Percentiles rank a stretch among this genome's conserved stretches.
These are phyloP conservation scores for Solanum virginianum DNA, from an alignment of 257 asterid species.

Conservation along the genomic window DNA sequence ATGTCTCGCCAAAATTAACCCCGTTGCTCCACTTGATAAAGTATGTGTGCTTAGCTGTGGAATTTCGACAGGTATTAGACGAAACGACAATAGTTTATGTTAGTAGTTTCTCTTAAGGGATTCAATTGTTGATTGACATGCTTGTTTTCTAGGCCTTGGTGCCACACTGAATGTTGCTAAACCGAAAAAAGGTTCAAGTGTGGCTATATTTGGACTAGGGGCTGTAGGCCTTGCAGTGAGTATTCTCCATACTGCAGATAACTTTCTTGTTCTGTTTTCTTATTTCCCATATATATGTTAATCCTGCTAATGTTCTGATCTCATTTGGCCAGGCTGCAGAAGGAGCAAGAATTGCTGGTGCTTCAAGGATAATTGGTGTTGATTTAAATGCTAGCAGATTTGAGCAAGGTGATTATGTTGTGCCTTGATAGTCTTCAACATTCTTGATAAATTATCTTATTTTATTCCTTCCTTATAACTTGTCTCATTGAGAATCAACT, in stretches of 20 bases:
- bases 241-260: not conserved
- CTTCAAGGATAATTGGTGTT: slow-evolving; percentile 65
- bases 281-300: not conserved
- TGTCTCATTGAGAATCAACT: not conserved
- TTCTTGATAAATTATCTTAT: not conserved
- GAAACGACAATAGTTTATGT: not conserved
- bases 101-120: not conserved
- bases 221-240: slow-evolving; percentile 86
- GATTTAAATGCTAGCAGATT: slow-evolving; percentile 56
- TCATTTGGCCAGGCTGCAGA: slow-evolving; percentile 51
- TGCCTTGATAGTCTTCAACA: not conserved
- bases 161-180: slow-evolving; percentile 81
- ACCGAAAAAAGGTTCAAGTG: slow-evolving; percentile 52
- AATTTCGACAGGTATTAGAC: slow-evolving; percentile 54
- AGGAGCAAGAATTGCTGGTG: slow-evolving; percentile 74
- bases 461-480: not conserved
- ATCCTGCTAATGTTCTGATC: not conserved
- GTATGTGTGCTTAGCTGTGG: slow-evolving; percentile 77
- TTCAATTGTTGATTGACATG: not conserved
- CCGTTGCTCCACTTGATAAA: slow-evolving; percentile 70
- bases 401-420: slow-evolving; percentile 26
- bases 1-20: slow-evolving; percentile 63
- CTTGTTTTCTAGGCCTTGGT: slow-evolving; percentile 45
- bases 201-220: slow-evolving; percentile 78
- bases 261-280: not conserved